Conservation (phyloP, 2,329 filamentous ascomycete species). For the Colletotrichum plurivorum region DNA sequence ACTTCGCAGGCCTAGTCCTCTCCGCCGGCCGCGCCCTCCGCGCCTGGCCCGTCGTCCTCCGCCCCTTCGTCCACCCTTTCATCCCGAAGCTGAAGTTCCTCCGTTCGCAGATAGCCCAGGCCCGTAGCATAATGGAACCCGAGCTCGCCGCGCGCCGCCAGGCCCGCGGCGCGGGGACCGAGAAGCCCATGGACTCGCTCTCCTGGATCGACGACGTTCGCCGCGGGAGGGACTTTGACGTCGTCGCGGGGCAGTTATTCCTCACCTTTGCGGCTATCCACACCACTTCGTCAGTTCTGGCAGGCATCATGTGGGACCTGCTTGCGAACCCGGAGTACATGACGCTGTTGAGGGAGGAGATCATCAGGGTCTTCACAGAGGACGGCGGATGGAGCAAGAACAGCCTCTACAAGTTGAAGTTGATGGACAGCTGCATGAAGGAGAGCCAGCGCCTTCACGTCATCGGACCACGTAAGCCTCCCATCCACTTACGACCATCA, state of each 20-base stretch:
- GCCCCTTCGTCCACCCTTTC: conserved; percentile 60
- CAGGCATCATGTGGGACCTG: conserved; percentile 57
- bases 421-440: conserved; percentile 59
- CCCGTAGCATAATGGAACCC: conserved; percentile 52
- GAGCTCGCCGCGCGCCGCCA: conserved; percentile 45
- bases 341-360: conserved; percentile 58
- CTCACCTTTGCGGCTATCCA: conserved; percentile 74
- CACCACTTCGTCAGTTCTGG: conserved; percentile 54
- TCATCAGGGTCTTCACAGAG: conserved; percentile 50
- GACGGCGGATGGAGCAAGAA: conserved; percentile 52
- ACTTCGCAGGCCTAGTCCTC: conserved; percentile 57
- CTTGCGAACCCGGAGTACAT: conserved; percentile 55
- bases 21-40: conserved; percentile 54
- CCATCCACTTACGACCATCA: neutral
- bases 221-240: conserved; percentile 74
- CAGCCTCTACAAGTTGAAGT: conserved; percentile 53
- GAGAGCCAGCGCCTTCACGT: conserved; percentile 50
- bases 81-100: conserved; percentile 56
- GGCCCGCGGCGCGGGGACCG: conserved; percentile 43
- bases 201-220: conserved; percentile 58
- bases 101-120: conserved; percentile 50
- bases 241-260: conserved; percentile 79
- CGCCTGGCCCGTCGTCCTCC: conserved; percentile 55
- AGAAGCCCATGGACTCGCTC: conserved; percentile 54
- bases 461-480: conserved; percentile 2